Conservation (phyloP, 768 basidiomycete genomes). For the Stropharia rugosoannulata region DNA sequence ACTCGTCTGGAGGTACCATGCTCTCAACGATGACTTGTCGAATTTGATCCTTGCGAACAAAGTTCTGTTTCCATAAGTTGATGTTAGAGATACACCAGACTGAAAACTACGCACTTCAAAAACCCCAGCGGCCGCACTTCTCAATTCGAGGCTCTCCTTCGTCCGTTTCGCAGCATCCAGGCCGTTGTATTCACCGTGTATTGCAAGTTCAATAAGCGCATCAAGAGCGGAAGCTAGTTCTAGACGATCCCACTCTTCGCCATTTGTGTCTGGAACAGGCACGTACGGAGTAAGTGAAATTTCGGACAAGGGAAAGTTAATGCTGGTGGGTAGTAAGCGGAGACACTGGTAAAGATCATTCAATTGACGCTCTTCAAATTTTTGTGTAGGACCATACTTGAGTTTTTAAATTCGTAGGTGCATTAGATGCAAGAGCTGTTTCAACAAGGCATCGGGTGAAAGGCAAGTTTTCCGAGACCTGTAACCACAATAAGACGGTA, state of each 20-base stretch:
- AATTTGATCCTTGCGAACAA: slow-evolving; percentile 72
- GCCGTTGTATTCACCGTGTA: slow-evolving; percentile 90
- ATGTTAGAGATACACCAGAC: not conserved
- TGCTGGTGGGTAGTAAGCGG: slow-evolving; percentile 43
- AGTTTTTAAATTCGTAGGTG: slow-evolving; percentile 83
- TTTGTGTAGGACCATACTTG: slow-evolving; percentile 48
- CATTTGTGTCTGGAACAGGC: slow-evolving; percentile 78
- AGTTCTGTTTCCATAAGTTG: slow-evolving; percentile 48
- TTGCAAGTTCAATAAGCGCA: slow-evolving; percentile 74
- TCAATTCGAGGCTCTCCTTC: slow-evolving; percentile 70
- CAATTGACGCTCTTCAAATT: not conserved
- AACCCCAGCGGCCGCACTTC: slow-evolving; percentile 74
- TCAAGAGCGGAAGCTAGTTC: slow-evolving; percentile 81
- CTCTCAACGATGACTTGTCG: slow-evolving; percentile 66
- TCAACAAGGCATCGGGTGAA: slow-evolving; percentile 83
- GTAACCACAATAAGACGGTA: slow-evolving; percentile 1
- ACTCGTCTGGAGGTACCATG: slow-evolving; percentile 65
- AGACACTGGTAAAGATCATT: slow-evolving; percentile 35
- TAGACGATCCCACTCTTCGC: slow-evolving; percentile 91
- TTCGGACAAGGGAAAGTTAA: slow-evolving; percentile 63
- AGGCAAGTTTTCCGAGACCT: slow-evolving; percentile 57
- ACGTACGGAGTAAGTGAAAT: slow-evolving; percentile 72
- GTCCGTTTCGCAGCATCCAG: slow-evolving; percentile 52
- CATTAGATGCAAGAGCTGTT: slow-evolving; percentile 90
- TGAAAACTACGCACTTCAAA: slow-evolving; percentile 63